Evolutionary conservation across 495 filamentous ascomycete species (phyloP).

Genomic region (Aeminium ludgeri): DNA sequence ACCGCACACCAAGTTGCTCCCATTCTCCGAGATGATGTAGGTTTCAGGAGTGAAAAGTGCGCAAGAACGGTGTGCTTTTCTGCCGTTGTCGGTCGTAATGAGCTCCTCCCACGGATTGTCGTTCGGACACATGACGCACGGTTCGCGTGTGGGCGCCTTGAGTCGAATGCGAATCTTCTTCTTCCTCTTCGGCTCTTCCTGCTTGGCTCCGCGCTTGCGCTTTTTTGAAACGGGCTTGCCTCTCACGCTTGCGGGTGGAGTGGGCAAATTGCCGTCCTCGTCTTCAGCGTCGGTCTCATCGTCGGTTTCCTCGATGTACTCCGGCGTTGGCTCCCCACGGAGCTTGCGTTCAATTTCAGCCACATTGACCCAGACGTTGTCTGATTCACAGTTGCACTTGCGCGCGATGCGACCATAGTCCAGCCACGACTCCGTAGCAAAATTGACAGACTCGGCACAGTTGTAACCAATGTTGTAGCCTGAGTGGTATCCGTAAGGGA

Average conservation of each 20-base stretch:
- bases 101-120: conserved; percentile 72
- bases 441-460: conserved; percentile 97
- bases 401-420: conserved; percentile 93
- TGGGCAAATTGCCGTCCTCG: conserved; percentile 56
- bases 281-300: conserved; percentile 57
- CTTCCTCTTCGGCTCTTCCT: conserved; percentile 39
- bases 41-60: conserved; percentile 87
- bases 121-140: conserved; percentile 91
- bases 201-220: conserved; percentile 38
- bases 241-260: conserved; percentile 58
- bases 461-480: conserved; percentile 98
- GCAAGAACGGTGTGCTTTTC: conserved; percentile 76
- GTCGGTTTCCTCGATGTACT: conserved; percentile 67
- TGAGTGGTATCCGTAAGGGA: conserved; percentile 95
- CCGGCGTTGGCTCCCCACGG: conserved; percentile 73
- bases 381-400: conserved; percentile 85
- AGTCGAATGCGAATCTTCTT: conserved; percentile 51
- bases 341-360: conserved; percentile 87
- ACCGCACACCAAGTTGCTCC: conserved; percentile 57
- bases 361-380: conserved; percentile 97
- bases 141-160: conserved; percentile 54
- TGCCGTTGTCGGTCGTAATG: conserved; percentile 72
- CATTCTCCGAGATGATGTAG: conserved; percentile 53
- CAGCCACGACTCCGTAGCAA: conserved; percentile 85
- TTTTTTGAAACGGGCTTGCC: conserved; percentile 41